Conservation (phyloP, 495 filamentous ascomycete species). For the Bathelium albidoporum region DNA sequence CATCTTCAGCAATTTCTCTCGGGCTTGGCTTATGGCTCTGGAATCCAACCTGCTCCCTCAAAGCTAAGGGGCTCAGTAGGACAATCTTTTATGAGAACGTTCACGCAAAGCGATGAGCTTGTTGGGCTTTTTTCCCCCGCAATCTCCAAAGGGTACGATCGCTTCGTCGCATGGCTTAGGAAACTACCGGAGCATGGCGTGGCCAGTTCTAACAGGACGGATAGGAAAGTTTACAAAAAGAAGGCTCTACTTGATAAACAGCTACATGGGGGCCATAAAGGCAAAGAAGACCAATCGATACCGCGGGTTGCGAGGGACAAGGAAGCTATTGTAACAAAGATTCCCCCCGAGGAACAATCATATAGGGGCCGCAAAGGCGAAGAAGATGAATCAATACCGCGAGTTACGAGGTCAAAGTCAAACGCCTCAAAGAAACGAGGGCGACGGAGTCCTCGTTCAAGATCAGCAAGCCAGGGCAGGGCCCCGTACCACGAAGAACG, state of each 20-base stretch:
- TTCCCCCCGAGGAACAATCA: not conserved
- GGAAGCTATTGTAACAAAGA: not conserved
- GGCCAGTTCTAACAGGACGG: too few species aligned
- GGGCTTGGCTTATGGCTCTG: not conserved
- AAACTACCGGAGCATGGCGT: too few species aligned
- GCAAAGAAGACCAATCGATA: too few species aligned
- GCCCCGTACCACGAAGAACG: not conserved
- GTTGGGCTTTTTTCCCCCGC: not conserved
- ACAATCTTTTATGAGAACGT: not conserved
- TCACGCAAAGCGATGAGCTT: not conserved
- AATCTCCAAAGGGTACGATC: not conserved
- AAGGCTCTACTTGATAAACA: too few species aligned
- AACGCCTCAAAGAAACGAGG: not conserved
- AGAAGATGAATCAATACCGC: not conserved
- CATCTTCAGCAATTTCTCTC: not conserved
- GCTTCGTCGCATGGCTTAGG: not conserved
- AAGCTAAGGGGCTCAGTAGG: not conserved
- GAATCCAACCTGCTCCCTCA: not conserved
- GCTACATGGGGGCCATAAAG: too few species aligned
- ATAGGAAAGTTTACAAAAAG: too few species aligned
- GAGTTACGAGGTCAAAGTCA: not conserved
- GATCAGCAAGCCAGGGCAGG: not conserved
- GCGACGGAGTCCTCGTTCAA: not conserved
- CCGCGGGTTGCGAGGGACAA: too few species aligned
- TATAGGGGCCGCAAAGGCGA: not conserved